Base-by-base conservation (phyloP, 441 rosid genomes). In the Euphorbia schlechtendalii region DNA sequence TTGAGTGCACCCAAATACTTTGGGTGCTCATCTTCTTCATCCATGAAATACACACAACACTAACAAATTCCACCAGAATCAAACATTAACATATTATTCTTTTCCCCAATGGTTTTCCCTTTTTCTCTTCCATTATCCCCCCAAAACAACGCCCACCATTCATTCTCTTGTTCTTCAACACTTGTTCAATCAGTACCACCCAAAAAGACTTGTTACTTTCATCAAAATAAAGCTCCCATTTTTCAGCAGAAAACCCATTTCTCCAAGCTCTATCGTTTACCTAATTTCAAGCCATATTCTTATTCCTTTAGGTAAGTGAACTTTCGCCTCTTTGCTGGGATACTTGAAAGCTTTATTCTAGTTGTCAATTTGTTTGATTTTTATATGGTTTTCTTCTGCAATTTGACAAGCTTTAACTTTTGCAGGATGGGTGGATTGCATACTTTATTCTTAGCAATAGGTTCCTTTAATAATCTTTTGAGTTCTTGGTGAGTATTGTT, bases 401-500 rank as follows among this genome's bases (percentile, higher is more conserved):
- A 49, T 4, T 49, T 17, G 54, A 49, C 1, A 17, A 71, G 69
- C 67, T 75, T 55, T 60, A 30, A 65, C 34, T 55, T 28, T 59
- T 73, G 45, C 38, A 55, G 69, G 66, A 63, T 61, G 34, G 69
- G 62, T 66, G 63, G 69, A 63, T 59, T 56, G 69, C 18, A 20
- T 63, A 21, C 34, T 56, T 79, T 43, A 63, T 38, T 58, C 63
- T 72, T 68, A 68, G 61, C 70, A 40, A 66, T 49, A 62, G 55
- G 36, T 61, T 67, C 72, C 59, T 63, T 56, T 59, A 5, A 14
- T 59, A 55, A 46, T 69, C 48, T 30, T 69, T 28, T 58, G 62
- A 36, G 69, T 71, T 72, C 67, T 64, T 69, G 86, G 75, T 67
- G 71, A 74, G 66, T 55, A 43, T 43, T 43, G 58, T 52, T 72